Evolutionary conservation across 2,329 filamentous ascomycete genomes (phyloP), one percentile per base, ranked within the genome.

Genomic region (Epichloe scottii): DNA sequence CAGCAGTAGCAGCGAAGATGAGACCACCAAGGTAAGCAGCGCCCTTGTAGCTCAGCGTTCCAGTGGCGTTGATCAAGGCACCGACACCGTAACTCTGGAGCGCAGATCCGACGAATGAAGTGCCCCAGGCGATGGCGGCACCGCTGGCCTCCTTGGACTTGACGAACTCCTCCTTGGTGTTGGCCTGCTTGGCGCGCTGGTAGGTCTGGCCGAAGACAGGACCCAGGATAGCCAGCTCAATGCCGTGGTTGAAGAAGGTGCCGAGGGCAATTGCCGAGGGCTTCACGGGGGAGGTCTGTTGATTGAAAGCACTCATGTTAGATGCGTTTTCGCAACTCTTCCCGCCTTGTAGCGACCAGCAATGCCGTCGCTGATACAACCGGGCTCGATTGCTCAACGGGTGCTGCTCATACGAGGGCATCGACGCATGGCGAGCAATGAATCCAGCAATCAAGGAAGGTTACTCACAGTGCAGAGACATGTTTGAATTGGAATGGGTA

Each of bases 221-320:
- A 54, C 82, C 79, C 56, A 97, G 81, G 62, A 97, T 82, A 56
- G 87, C 90, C 57, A 93, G 83, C 65, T 93, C 93, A 63, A 89
- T 78, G 63, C 84, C 84, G 74, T 98, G 91, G 79, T 87, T 96
- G 83, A 96, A 98, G 70, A 89, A 74, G 56, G 90, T 93, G 73
- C 93, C 93, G 65, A 97, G 82, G 65, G 91, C 93, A 66, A 98
- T 95, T 64, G 93, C 91, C 66, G 90, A 96, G 62, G 93, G 93
- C 85, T 96, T 97, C 66, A 98, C 93, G 60, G 90, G 68, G 78
- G 35, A 82, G 74, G 65, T 81, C 77, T 80, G 53, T 35, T 17
- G n/a, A 8, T 10, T 33, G 17, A 33, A 17, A 14, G 47, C 46
- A 26, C 43, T 49, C 10, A 39, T 40, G 51, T 44, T 38, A 51